A percentile compares a stretch with the other conserved stretches of the same genome.
Evolutionary conservation across 441 rosid species (phyloP).

Genomic region (Populus hybrid): DNA sequence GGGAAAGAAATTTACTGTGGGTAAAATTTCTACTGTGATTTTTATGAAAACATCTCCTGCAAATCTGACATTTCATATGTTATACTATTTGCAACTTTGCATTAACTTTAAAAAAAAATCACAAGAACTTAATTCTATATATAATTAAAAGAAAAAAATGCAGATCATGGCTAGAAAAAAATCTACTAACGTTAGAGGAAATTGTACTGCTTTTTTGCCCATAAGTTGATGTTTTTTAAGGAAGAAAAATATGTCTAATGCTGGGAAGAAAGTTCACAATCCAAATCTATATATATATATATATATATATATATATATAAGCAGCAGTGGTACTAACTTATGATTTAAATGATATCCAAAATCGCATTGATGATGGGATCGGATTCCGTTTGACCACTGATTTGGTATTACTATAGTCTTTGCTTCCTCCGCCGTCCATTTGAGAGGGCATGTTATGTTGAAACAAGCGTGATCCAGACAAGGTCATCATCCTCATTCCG

Average conservation of each 20-base stretch:
- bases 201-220: no score
- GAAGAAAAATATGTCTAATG: no score
- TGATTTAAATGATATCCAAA: background rate
- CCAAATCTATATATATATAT: no score
- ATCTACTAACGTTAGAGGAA: no score
- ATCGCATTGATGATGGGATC: background rate
- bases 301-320: background rate
- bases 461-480: background rate
- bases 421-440: background rate
- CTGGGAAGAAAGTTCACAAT: no score
- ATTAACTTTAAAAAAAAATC: no score
- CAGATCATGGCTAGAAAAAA: background rate
- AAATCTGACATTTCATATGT: background rate
- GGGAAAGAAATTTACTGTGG: background rate
- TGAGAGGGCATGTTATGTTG: background rate
- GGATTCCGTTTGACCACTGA: slow-evolving; percentile 15
- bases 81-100: background rate
- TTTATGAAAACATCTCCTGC: background rate
- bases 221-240: no score
- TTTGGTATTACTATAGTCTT: background rate
- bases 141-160: background rate
- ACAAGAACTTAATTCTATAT: no score
- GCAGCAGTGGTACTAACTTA: background rate
- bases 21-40: no score
- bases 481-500: background rate